Percentiles rank a stretch among this genome's conserved stretches.
Evolutionary conservation across 2,329 filamentous ascomycete genomes (phyloP).

Genomic region (Aspergillus ochraceus): DNA sequence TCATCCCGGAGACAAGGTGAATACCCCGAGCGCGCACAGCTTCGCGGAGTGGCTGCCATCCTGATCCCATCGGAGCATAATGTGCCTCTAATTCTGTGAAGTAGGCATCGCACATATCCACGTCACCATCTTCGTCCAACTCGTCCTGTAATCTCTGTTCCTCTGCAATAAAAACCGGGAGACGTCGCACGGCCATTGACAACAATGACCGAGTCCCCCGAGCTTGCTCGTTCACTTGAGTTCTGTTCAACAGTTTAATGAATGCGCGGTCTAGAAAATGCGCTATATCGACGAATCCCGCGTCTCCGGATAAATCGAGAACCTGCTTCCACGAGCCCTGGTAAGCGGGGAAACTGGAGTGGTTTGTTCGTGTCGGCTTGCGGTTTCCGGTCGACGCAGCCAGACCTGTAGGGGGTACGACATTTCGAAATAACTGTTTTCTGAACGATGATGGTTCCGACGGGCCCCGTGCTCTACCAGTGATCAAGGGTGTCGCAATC

Average conservation of each 20-base stretch:
- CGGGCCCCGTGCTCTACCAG: constrained; percentile 30
- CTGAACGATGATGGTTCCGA: constrained; percentile 19
- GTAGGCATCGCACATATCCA: constrained; percentile 43
- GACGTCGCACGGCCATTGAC: constrained; percentile 34
- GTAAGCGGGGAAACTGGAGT: constrained; percentile 27
- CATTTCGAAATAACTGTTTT: constrained; percentile 20
- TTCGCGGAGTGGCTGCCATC: constrained; percentile 43
- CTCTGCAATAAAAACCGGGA: constrained; percentile 40
- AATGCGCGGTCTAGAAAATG: constrained; percentile 36
- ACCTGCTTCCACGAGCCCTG: constrained; percentile 37
- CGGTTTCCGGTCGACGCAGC: constrained; percentile 5
- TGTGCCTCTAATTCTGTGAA: constrained; percentile 43
- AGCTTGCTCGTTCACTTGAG: constrained; percentile 18
- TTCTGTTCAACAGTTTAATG: constrained; percentile 39
- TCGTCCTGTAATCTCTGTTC: constrained; percentile 39
- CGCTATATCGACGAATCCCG: constrained; percentile 36
- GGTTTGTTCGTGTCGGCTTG: constrained; percentile 25
- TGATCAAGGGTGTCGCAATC: constrained; percentile 44
- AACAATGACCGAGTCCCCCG: constrained; percentile 38
- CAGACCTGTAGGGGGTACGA: constrained; percentile 7
- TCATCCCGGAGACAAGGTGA: constrained; percentile 37
- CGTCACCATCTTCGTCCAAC: constrained; percentile 31
- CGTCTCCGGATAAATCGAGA: constrained; percentile 32
- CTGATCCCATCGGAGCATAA: constrained; percentile 35
- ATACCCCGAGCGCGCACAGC: constrained; percentile 44